Conservation (phyloP, 257 asterid species). For the Lithospermum erythrorhizon region DNA sequence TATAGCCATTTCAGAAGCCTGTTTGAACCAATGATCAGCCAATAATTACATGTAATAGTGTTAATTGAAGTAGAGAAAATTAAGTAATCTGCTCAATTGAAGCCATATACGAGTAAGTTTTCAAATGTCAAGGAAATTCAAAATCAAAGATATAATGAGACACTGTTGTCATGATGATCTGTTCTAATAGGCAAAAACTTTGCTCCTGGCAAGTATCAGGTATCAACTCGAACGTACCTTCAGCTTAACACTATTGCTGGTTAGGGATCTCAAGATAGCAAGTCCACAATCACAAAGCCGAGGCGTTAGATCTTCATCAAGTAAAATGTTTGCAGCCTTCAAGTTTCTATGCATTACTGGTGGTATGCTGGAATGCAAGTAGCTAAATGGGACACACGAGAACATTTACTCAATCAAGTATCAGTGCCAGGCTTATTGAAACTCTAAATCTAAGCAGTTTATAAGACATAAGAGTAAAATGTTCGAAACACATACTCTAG, state of each 20-base stretch:
- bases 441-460: too few relatives aligned
- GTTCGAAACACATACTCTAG: constrained; percentile 41
- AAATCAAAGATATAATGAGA: background rate
- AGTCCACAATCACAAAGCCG: constrained; percentile 62
- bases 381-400: constrained; percentile 33
- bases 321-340: constrained; percentile 76
- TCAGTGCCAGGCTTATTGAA: too few relatives aligned
- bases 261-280: constrained; percentile 54
- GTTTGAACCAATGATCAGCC: constrained; percentile 7
- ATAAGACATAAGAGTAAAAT: background rate
- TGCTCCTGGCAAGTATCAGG: background rate
- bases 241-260: constrained; percentile 64
- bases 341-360: constrained; percentile 72
- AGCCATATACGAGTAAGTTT: background rate
- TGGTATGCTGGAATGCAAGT: constrained; percentile 69
- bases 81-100: background rate
- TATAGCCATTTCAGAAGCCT: constrained; percentile 96
- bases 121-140: background rate
- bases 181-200: background rate
- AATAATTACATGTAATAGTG: background rate
- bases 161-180: background rate
- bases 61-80: background rate
- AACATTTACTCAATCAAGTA: background rate
- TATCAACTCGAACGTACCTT: constrained; percentile 31
- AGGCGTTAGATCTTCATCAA: constrained; percentile 74